Conservation (phyloP, 352 stramenopile genomes). For the Phytophthora sojae region DNA sequence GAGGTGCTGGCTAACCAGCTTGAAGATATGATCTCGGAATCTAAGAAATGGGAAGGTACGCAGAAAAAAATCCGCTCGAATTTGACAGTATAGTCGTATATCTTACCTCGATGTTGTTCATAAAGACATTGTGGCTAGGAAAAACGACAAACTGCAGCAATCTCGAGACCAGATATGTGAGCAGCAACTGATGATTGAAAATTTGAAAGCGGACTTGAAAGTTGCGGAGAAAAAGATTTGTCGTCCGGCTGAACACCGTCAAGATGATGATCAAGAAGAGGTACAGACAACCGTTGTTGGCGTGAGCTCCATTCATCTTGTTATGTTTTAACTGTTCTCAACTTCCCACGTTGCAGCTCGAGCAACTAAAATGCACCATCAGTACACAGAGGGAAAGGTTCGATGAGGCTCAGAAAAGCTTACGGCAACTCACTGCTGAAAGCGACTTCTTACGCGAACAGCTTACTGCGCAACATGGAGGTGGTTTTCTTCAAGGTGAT, state of each 20-base stretch:
- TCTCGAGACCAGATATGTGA: conserved; percentile 62
- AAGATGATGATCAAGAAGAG: conserved; percentile 47
- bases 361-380: conserved; percentile 31
- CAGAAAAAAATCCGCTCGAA: background rate
- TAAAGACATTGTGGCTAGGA: conserved; percentile 47
- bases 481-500: background rate
- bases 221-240: conserved; percentile 20
- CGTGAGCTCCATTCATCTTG: background rate
- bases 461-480: conserved; percentile 12
- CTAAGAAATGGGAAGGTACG: conserved; percentile 43
- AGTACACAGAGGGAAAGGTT: conserved; percentile 16
- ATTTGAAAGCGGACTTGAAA: conserved; percentile 58
- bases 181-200: conserved; percentile 68
- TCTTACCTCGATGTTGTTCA: conserved; percentile 12
- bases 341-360: conserved; percentile 19
- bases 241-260: conserved; percentile 10
- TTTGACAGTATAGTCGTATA: too few relatives aligned
- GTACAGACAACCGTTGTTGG: conserved; percentile 20
- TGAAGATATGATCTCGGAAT: conserved; percentile 33
- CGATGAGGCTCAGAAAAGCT: conserved; percentile 18
- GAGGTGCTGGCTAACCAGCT: conserved; percentile 26
- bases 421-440: conserved; percentile 22
- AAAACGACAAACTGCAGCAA: conserved; percentile 52
- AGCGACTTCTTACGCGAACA: conserved; percentile 31
- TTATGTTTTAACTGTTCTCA: background rate